Evolutionary conservation across 2,329 filamentous ascomycete genomes (phyloP), one percentile per base, ranked within the genome.

Genomic region (Cryphonectria parasitica): DNA sequence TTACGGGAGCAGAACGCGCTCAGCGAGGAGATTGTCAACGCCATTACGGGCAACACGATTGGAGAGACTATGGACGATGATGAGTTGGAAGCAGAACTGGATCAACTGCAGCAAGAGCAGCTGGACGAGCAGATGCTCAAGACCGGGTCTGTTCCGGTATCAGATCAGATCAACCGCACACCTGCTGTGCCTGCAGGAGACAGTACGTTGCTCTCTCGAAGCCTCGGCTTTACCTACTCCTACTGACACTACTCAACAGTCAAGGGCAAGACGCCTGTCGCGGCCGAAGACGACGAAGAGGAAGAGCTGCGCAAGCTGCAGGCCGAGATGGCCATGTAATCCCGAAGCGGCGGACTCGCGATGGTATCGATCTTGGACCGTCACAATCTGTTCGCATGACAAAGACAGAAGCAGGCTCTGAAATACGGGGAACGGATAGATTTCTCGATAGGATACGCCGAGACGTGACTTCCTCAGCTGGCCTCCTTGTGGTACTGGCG

Each of bases 301-400:
- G 95, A 91, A 77, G 95, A 98, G 84, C 85, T 98, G 78, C 89
- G 92, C 82, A 98, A 96, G 83, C 82, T 99, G 76, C 94, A 97
- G 80, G 95, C 94, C 49, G 95, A 98, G 82, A 98, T 98, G 95
- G 95, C 95, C 74, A 97, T 98, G 91, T 97, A 78, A 86, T 36
- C 11, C 58, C 10, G 41, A 60, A 25, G 36, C 45, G 31, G 58
- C 45, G 31, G 63, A 34, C 49, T 25, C 28, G 34, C 43, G 31
- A 71, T 3, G 34, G 61, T 43, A 62, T 54, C 17, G 56, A 34
- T 39, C 45, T 25, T 41, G 41, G 52, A 61, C 17, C 34, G 56
- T 34, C n/a, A 72, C 31, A 28, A 39, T 45, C 52, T 60, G 39
- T 17, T 41, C 19, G n/a, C 49, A 34, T 43, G 68, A 13, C 49